A percentile compares a stretch with the other conserved stretches of the same genome.
Conservation (phyloP, 2,329 filamentous ascomycete species). For the Esteya vermicola region DNA sequence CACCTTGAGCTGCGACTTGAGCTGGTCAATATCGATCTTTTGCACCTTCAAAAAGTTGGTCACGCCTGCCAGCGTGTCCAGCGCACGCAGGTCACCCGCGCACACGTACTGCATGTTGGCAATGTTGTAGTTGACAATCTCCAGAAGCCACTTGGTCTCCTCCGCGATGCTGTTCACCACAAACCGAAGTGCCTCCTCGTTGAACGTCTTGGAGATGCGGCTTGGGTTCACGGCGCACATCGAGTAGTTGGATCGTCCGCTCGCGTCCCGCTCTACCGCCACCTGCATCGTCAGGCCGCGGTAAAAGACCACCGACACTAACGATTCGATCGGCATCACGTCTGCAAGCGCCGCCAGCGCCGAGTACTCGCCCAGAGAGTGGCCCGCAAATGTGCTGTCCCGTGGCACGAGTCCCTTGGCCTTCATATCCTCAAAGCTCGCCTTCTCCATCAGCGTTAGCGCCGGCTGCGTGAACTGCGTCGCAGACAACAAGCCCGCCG, state of each 20-base stretch:
- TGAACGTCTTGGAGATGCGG: conserved; percentile 97
- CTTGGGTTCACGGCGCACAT: conserved; percentile 99
- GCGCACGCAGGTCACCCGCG: conserved; percentile 53
- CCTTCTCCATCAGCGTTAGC: conserved; percentile 98
- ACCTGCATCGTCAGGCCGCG: conserved; percentile 98
- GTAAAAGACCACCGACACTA: conserved; percentile 98
- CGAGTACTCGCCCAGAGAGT: conserved; percentile 97
- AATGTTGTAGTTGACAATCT: conserved; percentile 96
- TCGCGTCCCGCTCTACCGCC: conserved; percentile 87
- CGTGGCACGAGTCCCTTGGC: conserved; percentile 89
- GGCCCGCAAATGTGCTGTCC: conserved; percentile 94
- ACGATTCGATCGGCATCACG: conserved; percentile 98
- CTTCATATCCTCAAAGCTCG: conserved; percentile 98
- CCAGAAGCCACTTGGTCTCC: conserved; percentile 85
- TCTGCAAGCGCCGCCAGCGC: conserved; percentile 90
- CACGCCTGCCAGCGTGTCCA: conserved; percentile 64
- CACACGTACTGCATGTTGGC: conserved; percentile 65
- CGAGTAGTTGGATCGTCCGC: conserved; percentile 91
- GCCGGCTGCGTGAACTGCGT: conserved; percentile 98
- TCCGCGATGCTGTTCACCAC: conserved; percentile 92
- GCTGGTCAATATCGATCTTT: conserved; percentile 90
- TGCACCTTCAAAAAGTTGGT: conserved; percentile 93
- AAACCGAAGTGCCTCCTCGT: conserved; percentile 91
- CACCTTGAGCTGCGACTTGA: conserved; percentile 73
- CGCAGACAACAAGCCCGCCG: conserved; percentile 84